A percentile compares a stretch with the other conserved stretches of the same genome.
These are phyloP conservation scores for Hebeloma cylindrosporum DNA, from an alignment of 768 basidiomycete genomes.

Conservation along the genomic window DNA sequence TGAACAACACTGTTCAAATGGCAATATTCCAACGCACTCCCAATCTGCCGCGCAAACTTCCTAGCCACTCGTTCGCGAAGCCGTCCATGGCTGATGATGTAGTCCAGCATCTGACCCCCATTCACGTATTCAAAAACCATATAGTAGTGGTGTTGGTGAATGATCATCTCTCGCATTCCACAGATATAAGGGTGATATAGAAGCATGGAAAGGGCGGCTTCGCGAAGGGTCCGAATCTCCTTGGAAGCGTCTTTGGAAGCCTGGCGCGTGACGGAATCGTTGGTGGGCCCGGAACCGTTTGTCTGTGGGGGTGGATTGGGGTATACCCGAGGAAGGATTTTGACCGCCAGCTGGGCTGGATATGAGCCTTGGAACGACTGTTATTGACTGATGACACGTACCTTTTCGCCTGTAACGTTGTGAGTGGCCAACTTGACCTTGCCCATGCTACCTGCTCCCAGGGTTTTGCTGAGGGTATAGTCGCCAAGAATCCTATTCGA, in stretches of 20 bases:
- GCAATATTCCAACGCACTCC: constrained; percentile 93
- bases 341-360: constrained; percentile 82
- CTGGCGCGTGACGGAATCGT: constrained; percentile 70
- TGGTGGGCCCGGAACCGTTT: constrained; percentile 44
- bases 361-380: constrained; percentile 10
- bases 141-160: constrained; percentile 98
- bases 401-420: constrained; percentile 89
- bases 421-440: constrained; percentile 97
- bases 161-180: constrained; percentile 98
- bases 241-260: constrained; percentile 90
- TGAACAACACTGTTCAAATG: constrained; percentile 98
- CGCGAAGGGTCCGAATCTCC: constrained; percentile 93
- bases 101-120: constrained; percentile 99
- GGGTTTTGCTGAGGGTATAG: constrained; percentile 94
- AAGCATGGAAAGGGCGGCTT: constrained; percentile 92
- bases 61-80: constrained; percentile 93
- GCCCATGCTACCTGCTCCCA: constrained; percentile 98
- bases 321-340: constrained; percentile 89
- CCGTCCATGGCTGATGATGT: constrained; percentile 97
- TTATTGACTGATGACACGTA: constrained; percentile 36
- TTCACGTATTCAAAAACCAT: constrained; percentile 99
- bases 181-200: constrained; percentile 99
- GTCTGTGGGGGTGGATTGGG: constrained; percentile 53
- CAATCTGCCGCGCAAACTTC: constrained; percentile 98
- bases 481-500: constrained; percentile 78